phyloP scores from a whole-genome alignment of 192 early-diverging fungal species.

The Mortierella alpina region DNA sequence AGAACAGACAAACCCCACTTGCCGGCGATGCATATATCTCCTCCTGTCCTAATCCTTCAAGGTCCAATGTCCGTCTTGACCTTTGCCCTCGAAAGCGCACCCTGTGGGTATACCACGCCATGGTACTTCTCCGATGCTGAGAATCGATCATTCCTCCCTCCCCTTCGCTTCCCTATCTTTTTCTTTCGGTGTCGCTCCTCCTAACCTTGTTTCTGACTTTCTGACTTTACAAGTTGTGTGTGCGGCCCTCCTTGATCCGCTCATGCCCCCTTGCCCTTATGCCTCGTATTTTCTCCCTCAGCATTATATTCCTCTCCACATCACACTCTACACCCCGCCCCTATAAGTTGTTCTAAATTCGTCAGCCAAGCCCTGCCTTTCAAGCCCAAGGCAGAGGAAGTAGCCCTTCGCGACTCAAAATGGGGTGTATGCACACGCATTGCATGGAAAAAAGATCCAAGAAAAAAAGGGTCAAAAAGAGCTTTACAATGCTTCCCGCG shows the following conservation, averaged over 20 bases:
- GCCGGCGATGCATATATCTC: not conserved
- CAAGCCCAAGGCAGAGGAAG: too few relatives aligned
- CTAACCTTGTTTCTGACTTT: not conserved
- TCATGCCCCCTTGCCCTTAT: constrained; percentile 10
- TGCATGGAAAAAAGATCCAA: too few relatives aligned
- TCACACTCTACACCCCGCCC: not conserved
- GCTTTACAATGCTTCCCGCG: too few relatives aligned
- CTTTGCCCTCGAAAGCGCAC: not conserved
- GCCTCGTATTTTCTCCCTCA: not conserved
- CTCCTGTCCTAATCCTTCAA: constrained; percentile 1
- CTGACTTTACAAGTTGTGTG: not conserved
- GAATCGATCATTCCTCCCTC: constrained; percentile 8
- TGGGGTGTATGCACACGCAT: too few relatives aligned
- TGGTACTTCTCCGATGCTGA: not conserved
- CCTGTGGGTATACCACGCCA: not conserved
- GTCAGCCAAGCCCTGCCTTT: too few relatives aligned
- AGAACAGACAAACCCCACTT: not conserved
- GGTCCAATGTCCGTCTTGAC: not conserved
- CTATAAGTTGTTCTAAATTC: too few relatives aligned
- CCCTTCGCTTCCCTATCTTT: not conserved
- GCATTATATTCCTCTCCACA: too few relatives aligned
- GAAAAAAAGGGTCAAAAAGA: too few relatives aligned
- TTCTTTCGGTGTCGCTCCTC: not conserved
- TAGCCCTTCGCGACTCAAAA: too few relatives aligned
- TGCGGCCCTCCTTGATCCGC: not conserved